Conservation (phyloP, 805 yeast species). For the Kodamaea neixiangensis region DNA sequence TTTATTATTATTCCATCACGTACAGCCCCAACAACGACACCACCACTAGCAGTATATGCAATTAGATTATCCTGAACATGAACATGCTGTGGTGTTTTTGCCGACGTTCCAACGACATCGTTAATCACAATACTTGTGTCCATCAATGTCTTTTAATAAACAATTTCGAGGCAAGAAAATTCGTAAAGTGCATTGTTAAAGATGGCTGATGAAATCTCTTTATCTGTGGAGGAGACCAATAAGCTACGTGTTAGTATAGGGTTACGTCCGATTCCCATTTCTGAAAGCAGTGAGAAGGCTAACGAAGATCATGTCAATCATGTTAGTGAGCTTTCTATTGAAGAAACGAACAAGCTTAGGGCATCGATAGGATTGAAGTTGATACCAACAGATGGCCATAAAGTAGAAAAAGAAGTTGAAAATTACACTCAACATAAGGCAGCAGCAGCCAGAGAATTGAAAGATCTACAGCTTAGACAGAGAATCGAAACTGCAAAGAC, state of each 20-base stretch:
- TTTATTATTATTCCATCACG: conserved; percentile 19
- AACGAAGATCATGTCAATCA: neutral
- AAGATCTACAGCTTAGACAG: neutral
- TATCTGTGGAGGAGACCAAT: conserved; percentile 39
- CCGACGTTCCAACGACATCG: conserved; percentile 47
- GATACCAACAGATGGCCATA: conserved; percentile 22
- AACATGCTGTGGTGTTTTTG: conserved; percentile 42
- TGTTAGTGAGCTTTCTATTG: conserved; percentile 2
- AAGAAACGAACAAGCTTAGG: conserved; percentile 47
- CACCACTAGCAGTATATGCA: conserved; percentile 61
- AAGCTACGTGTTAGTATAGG: conserved; percentile 42
- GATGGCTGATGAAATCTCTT: conserved; percentile 6
- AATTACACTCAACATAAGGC: neutral
- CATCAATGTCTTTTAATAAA: neutral
- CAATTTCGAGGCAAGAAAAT: neutral
- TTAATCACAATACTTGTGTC: conserved; percentile 14
- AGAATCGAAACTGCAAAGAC: conserved; percentile 5
- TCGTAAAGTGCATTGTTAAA: conserved; percentile 1
- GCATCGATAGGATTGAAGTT: conserved; percentile 40
- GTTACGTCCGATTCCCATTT: conserved; percentile 34
- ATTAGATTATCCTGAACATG: conserved; percentile 40
- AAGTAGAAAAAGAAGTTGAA: neutral
- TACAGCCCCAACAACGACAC: conserved; percentile 52
- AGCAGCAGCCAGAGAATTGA: neutral
- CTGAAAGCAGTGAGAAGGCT: neutral